A percentile compares a stretch with the other conserved stretches of the same genome.
Conservation (phyloP, 192 early-diverging fungal species). For the Dissophora globulifera region DNA sequence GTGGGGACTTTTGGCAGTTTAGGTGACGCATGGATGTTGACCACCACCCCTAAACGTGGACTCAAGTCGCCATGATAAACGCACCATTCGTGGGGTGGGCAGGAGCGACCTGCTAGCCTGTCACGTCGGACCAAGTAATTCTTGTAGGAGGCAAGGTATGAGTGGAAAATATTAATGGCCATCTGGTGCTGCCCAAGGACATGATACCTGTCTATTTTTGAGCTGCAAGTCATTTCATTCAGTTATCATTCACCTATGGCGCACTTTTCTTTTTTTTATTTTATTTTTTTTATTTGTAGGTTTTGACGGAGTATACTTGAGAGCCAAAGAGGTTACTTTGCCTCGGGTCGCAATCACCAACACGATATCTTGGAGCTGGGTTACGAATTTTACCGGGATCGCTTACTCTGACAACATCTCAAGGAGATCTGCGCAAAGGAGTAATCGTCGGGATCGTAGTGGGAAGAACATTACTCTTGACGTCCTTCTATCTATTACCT, state of each 20-base stretch:
- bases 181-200: no score
- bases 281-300: not conserved
- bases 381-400: not conserved
- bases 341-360: constrained; percentile 37
- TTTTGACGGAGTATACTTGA: constrained; percentile 1
- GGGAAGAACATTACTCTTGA: not conserved
- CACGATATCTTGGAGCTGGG: constrained; percentile 19
- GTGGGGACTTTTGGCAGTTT: not conserved
- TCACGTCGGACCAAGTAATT: constrained; percentile 20
- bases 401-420: not conserved
- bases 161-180: no score
- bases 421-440: not conserved
- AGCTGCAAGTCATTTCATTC: no score
- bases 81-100: constrained; percentile 11
- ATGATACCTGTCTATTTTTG: no score
- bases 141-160: constrained; percentile 43
- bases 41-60: constrained; percentile 10
- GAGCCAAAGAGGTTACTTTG: constrained; percentile 11
- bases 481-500: not conserved
- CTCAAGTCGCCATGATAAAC: not conserved
- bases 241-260: no score
- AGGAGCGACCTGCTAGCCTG: constrained; percentile 27
- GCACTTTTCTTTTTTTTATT: not conserved
- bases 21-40: constrained; percentile 27
- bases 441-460: constrained; percentile 18